These are phyloP conservation scores for Aspergillus flavus DNA, from an alignment of 2,329 filamentous ascomycete species.

Conservation along the genomic window DNA sequence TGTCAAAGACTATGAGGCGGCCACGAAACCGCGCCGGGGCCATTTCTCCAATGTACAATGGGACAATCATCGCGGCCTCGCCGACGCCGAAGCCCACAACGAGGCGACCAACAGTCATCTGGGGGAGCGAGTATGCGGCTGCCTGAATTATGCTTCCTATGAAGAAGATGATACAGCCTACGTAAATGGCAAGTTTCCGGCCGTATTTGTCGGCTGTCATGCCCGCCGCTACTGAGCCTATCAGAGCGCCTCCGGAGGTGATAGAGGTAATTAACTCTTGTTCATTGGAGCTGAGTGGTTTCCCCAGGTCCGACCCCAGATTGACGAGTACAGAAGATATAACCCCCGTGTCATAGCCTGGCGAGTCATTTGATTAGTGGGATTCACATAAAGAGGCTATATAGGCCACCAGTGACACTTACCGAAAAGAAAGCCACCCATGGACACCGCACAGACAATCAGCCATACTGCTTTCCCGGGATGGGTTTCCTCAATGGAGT, in stretches of 20 bases:
- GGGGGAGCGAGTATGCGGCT: slow-evolving; percentile 41
- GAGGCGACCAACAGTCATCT: slow-evolving; percentile 50
- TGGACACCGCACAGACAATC: slow-evolving; percentile 21
- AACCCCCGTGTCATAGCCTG: slow-evolving; percentile 52
- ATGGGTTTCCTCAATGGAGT: slow-evolving; percentile 19
- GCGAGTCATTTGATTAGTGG: background rate
- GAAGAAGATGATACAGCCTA: slow-evolving; percentile 45
- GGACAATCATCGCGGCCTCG: slow-evolving; percentile 51
- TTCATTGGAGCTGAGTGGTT: slow-evolving; percentile 44
- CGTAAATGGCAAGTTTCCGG: slow-evolving; percentile 45
- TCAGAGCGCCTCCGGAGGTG: slow-evolving; percentile 52
- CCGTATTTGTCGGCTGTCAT: slow-evolving; percentile 43
- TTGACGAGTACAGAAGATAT: slow-evolving; percentile 49
- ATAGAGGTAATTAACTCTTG: slow-evolving; percentile 57
- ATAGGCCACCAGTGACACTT: background rate
- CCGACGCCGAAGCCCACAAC: slow-evolving; percentile 55
- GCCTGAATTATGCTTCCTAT: slow-evolving; percentile 42
- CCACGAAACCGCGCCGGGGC: slow-evolving; percentile 54
- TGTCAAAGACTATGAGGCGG: slow-evolving; percentile 43
- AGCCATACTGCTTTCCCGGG: slow-evolving; percentile 18
- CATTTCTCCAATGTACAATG: slow-evolving; percentile 54
- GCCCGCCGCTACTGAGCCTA: slow-evolving; percentile 46
- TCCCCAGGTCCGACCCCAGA: slow-evolving; percentile 39
- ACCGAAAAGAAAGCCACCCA: slow-evolving; percentile 24
- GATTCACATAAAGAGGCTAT: background rate